A percentile compares a stretch with the other conserved stretches of the same genome.
Evolutionary conservation across 345 rosid genomes (phyloP).

Genomic region (Fremontodendron californicum): DNA sequence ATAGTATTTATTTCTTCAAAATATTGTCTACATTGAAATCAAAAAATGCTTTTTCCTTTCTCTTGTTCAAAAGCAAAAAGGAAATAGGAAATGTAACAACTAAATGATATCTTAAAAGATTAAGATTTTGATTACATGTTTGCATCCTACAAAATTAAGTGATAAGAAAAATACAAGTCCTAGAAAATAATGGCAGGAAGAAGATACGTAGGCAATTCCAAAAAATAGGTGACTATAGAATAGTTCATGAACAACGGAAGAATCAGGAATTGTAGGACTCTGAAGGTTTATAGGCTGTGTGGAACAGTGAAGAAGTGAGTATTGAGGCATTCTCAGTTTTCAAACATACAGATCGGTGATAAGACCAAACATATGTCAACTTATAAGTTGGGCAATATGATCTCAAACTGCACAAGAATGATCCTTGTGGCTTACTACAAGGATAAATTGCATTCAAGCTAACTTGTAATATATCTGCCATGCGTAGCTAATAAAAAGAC

Average conservation of each 20-base stretch:
- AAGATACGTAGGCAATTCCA: background rate
- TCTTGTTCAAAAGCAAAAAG: background rate
- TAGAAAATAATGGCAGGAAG: background rate
- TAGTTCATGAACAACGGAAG: background rate
- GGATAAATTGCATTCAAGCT: background rate
- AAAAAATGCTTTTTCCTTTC: background rate
- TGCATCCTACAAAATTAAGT: background rate
- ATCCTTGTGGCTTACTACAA: too few species aligned
- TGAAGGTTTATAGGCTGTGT: background rate
- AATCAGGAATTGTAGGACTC: background rate
- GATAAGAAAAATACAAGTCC: background rate
- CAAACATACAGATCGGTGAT: background rate
- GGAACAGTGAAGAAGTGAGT: background rate
- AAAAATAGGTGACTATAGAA: background rate
- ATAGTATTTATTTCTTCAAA: too few species aligned
- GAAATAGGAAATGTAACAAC: background rate
- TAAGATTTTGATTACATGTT: too few species aligned
- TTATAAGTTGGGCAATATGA: background rate
- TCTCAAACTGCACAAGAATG: background rate
- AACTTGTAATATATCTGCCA: background rate
- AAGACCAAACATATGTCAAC: background rate
- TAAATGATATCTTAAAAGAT: background rate
- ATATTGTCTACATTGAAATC: too few species aligned
- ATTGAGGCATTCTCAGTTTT: background rate
- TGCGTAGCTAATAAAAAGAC: too few species aligned